Conservation (phyloP, 1,284 basidiomycete genomes). For the Leucoagaricus sp. region DNA sequence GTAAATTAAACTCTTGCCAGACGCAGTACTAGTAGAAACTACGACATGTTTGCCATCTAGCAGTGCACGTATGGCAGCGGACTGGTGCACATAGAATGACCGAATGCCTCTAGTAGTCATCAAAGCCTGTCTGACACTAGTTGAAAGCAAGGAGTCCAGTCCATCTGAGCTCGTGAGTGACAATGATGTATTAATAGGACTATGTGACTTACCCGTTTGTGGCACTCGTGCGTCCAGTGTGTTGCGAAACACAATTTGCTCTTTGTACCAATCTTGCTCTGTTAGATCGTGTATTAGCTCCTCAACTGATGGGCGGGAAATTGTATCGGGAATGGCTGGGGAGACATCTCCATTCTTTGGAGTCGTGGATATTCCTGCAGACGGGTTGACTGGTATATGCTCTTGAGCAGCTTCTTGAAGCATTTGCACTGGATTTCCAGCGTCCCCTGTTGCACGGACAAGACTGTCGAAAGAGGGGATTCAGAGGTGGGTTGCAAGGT, state of each 20-base stretch:
- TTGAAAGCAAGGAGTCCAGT: conserved; percentile 60
- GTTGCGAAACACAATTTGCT: conserved; percentile 65
- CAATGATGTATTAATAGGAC: not conserved
- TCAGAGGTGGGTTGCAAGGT: too few relatives aligned
- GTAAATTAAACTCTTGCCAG: conserved; percentile 91
- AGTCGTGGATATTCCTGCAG: conserved; percentile 18
- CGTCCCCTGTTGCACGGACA: conserved; percentile 52
- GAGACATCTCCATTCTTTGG: conserved; percentile 16
- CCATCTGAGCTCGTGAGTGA: conserved; percentile 36
- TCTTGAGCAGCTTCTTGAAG: conserved; percentile 67
- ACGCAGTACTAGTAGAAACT: conserved; percentile 89
- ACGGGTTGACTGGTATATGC: conserved; percentile 70
- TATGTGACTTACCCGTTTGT: conserved; percentile 44
- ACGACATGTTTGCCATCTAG: conserved; percentile 71
- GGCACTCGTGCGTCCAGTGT: conserved; percentile 55
- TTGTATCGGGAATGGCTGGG: conserved; percentile 45
- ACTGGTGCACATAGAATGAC: conserved; percentile 80
- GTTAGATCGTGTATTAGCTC: conserved; percentile 59
- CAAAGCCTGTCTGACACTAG: conserved; percentile 60
- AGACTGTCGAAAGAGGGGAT: too few relatives aligned
- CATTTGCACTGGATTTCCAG: conserved; percentile 63
- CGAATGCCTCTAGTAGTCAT: conserved; percentile 63
- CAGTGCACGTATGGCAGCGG: conserved; percentile 73
- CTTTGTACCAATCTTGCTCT: conserved; percentile 62
- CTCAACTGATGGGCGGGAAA: conserved; percentile 58